Conservation (phyloP, 495 filamentous ascomycete genomes). For the Staphylotrichum longicolle region DNA sequence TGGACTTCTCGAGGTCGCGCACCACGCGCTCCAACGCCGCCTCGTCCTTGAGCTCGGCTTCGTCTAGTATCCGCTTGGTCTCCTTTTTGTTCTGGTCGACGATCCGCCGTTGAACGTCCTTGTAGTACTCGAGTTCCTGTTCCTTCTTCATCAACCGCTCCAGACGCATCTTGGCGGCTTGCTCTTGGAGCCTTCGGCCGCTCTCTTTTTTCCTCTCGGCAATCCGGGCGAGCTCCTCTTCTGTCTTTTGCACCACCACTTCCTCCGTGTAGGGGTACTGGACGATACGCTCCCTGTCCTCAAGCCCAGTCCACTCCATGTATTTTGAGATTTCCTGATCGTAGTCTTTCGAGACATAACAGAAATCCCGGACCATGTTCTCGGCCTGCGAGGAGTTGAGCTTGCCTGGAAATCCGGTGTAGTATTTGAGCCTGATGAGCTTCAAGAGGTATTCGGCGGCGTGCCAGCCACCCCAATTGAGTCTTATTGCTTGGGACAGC, state of each 20-base stretch:
- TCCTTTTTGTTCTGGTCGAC: slow-evolving; percentile 80
- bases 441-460: slow-evolving; percentile 86
- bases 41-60: slow-evolving; percentile 90
- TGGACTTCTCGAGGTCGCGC: slow-evolving; percentile 81
- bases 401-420: slow-evolving; percentile 72
- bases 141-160: slow-evolving; percentile 95
- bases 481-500: slow-evolving; percentile 74
- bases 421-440: slow-evolving; percentile 89
- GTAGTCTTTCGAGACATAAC: slow-evolving; percentile 82
- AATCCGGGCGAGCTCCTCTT: slow-evolving; percentile 84
- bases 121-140: slow-evolving; percentile 91
- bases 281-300: slow-evolving; percentile 82
- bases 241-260: slow-evolving; percentile 79
- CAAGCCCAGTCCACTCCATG: slow-evolving; percentile 83
- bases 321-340: slow-evolving; percentile 68
- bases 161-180: slow-evolving; percentile 92
- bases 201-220: slow-evolving; percentile 92
- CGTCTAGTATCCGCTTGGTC: slow-evolving; percentile 75
- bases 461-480: slow-evolving; percentile 94
- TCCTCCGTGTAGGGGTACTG: slow-evolving; percentile 94
- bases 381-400: slow-evolving; percentile 83
- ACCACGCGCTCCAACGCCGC: slow-evolving; percentile 72
- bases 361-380: slow-evolving; percentile 81
- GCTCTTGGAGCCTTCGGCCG: slow-evolving; percentile 86
- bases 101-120: slow-evolving; percentile 67